These are phyloP conservation scores for Candida dajiaensis DNA, from an alignment of 805 yeast genomes.

Conservation along the genomic window DNA sequence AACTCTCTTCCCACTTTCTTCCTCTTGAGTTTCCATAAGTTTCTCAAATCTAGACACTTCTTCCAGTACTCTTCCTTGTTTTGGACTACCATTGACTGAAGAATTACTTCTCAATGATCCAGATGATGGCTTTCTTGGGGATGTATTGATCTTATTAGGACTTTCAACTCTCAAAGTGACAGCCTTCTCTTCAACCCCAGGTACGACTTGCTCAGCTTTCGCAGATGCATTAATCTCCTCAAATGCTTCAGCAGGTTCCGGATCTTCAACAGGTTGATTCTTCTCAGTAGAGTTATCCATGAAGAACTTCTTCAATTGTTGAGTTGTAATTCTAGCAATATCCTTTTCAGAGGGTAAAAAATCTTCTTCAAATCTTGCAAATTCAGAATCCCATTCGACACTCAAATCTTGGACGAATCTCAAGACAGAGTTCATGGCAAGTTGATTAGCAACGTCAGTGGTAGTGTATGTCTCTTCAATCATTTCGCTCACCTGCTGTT, in stretches of 20 bases:
- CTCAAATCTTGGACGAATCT: conserved; percentile 75
- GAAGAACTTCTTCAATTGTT: conserved; percentile 73
- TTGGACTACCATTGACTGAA: conserved; percentile 13
- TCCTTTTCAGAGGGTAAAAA: conserved; percentile 91
- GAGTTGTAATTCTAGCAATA: conserved; percentile 83
- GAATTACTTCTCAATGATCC: neutral
- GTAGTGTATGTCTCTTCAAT: conserved; percentile 47
- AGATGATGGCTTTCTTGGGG: neutral
- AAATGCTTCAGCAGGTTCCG: conserved; percentile 2
- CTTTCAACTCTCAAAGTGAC: neutral
- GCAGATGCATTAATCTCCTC: conserved; percentile 12
- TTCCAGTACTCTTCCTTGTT: conserved; percentile 22
- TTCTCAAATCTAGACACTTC: conserved; percentile 28
- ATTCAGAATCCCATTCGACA: conserved; percentile 82
- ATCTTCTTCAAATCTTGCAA: conserved; percentile 68
- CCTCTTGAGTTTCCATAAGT: conserved; percentile 17
- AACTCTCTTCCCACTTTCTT: conserved; percentile 13
- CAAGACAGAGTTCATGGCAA: conserved; percentile 63
- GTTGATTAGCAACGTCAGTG: conserved; percentile 57
- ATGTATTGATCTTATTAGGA: no score
- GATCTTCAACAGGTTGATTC: conserved; percentile 17
- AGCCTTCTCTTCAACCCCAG: conserved; percentile 1
- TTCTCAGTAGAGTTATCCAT: conserved; percentile 39
- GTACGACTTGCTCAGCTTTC: neutral
- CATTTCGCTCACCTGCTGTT: conserved; percentile 34